Conservation (phyloP, 2,329 filamentous ascomycete genomes). For the Triangularia setosa region DNA sequence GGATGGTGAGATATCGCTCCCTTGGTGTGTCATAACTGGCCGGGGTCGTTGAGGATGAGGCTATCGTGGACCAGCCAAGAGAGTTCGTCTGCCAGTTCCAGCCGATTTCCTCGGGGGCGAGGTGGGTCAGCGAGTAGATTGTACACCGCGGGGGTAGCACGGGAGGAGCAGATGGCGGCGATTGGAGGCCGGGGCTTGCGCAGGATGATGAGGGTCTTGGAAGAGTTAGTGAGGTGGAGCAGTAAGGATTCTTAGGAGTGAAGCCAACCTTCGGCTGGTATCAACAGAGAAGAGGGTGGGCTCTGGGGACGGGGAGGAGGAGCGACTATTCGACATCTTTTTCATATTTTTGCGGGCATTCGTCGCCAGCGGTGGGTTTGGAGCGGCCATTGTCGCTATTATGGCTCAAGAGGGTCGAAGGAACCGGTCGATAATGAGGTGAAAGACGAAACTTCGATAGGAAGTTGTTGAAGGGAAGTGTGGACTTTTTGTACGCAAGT, state of each 20-base stretch:
- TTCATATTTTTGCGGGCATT: background rate
- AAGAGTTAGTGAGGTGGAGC: background rate
- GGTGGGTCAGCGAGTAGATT: background rate
- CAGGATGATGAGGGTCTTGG: background rate
- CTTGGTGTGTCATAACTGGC: background rate
- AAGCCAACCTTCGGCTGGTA: background rate
- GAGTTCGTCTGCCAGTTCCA: background rate
- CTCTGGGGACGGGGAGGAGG: background rate
- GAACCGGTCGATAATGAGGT: background rate
- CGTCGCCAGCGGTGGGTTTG: background rate
- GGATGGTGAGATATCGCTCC: slow-evolving; percentile 3
- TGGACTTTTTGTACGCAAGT: too few relatives aligned
- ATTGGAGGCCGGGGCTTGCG: background rate
- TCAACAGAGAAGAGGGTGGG: background rate
- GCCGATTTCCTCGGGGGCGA: background rate
- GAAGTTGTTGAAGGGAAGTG: too few relatives aligned
- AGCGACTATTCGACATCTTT: background rate
- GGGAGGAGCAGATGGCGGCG: background rate
- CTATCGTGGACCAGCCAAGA: background rate
- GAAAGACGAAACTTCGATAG: too few relatives aligned
- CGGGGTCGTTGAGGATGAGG: background rate
- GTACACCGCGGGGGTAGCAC: background rate
- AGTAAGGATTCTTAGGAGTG: background rate
- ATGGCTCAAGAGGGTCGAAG: background rate
- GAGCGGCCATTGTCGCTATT: background rate